Evolutionary conservation across 176 grass and related monocot genomes (phyloP).

Genomic region (Otatea glauca): DNA sequence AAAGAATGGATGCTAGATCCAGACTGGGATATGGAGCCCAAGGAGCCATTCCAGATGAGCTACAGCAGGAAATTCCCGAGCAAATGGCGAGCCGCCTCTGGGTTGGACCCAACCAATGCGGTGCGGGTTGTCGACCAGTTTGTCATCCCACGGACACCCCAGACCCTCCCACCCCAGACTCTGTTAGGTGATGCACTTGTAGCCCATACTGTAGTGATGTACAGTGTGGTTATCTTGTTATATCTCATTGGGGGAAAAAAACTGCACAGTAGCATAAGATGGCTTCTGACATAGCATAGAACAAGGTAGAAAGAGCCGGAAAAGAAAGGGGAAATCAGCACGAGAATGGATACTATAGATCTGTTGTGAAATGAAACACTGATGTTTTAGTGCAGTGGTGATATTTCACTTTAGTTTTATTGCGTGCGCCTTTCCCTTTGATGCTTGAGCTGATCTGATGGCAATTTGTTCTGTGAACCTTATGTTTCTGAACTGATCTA

Average conservation of each 20-base stretch:
- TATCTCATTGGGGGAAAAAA: neutral
- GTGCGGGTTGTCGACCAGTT: conserved; percentile 75
- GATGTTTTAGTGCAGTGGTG: neutral
- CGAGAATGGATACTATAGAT: neutral
- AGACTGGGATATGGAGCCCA: conserved; percentile 86
- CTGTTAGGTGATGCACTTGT: conserved; percentile 1
- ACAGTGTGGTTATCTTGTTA: conserved; percentile 13
- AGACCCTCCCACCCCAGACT: neutral
- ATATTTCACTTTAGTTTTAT: neutral
- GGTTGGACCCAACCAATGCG: conserved; percentile 63
- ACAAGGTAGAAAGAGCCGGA: conserved; percentile 11
- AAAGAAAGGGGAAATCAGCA: neutral
- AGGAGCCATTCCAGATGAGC: conserved; percentile 76
- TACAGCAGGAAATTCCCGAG: conserved; percentile 77
- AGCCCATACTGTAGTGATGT: neutral
- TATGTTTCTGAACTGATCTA: neutral
- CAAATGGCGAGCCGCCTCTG: conserved; percentile 75
- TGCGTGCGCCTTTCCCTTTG: neutral
- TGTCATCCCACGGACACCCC: conserved; percentile 61
- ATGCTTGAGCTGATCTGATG: neutral
- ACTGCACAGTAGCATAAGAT: conserved; percentile 35
- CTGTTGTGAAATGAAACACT: conserved; percentile 18
- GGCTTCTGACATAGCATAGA: conserved; percentile 29
- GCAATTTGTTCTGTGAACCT: neutral
- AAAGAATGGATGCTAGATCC: conserved; percentile 98